These are phyloP conservation scores for Phytophthora hibernalis DNA, from an alignment of 352 stramenopile species.

Conservation along the genomic window DNA sequence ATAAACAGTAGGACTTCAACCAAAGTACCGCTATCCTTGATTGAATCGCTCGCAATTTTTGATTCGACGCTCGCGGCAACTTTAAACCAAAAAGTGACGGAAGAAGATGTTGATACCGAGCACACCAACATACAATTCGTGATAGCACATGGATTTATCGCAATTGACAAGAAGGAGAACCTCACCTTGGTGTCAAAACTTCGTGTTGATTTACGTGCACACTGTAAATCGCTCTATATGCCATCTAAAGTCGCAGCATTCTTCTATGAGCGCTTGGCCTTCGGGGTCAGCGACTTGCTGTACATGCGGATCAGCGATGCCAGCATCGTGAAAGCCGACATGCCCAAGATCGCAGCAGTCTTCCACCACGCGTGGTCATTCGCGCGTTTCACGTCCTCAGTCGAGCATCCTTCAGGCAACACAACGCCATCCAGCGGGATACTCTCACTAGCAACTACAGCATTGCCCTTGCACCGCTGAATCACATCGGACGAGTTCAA, in stretches of 20 bases:
- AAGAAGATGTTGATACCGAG: no score
- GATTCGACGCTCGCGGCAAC: conserved; percentile 16
- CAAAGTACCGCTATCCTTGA: no score
- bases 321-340: conserved; percentile 65
- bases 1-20: conserved; percentile 18
- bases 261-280: conserved; percentile 56
- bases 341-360: conserved; percentile 56
- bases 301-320: conserved; percentile 75
- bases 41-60: no score
- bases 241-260: neutral
- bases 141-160: no score
- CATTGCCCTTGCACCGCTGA: conserved; percentile 41
- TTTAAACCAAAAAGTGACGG: conserved; percentile 6
- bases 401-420: conserved; percentile 53
- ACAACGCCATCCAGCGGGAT: conserved; percentile 21
- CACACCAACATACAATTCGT: no score
- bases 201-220: neutral
- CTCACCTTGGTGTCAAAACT: neutral
- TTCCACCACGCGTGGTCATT: conserved; percentile 59
- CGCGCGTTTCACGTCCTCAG: conserved; percentile 49
- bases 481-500: conserved; percentile 57
- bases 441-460: conserved; percentile 6
- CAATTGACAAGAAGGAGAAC: no score
- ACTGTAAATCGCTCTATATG: neutral
- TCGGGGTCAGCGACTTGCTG: conserved; percentile 61